These are phyloP conservation scores for Monosporozyma siamensis DNA, from an alignment of 805 yeast genomes.

Conservation along the genomic window DNA sequence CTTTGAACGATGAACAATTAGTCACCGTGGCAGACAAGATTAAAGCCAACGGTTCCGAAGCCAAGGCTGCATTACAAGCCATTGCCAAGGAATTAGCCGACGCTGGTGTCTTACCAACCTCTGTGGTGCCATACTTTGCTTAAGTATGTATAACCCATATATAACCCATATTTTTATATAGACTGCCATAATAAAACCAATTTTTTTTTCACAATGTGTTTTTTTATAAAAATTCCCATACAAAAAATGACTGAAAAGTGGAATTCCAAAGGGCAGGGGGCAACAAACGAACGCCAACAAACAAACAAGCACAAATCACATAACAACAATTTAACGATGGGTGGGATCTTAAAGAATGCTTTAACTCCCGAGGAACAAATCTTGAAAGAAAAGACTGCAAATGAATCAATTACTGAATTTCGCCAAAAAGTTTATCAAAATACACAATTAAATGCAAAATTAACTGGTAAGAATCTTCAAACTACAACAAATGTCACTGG, in stretches of 20 bases:
- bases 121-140: constrained; percentile 45
- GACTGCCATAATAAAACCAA: no score
- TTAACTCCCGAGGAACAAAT: constrained; percentile 18
- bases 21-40: constrained; percentile 64
- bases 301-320: not conserved
- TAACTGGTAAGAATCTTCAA: constrained; percentile 17
- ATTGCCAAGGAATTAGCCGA: constrained; percentile 45
- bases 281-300: not conserved
- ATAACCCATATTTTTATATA: not conserved
- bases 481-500: not conserved
- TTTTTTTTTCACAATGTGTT: no score
- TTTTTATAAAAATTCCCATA: no score
- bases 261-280: no score
- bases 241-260: no score
- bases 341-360: constrained; percentile 50
- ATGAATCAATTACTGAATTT: constrained; percentile 27
- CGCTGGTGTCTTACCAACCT: constrained; percentile 46
- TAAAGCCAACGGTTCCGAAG: constrained; percentile 42
- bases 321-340: constrained; percentile 16
- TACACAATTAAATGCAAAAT: constrained; percentile 64
- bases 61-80: constrained; percentile 51
- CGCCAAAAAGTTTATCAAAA: constrained; percentile 71
- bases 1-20: constrained; percentile 71
- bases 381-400: not conserved
- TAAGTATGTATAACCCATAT: constrained; percentile 10